phyloP scores from a whole-genome alignment of 495 filamentous ascomycete genomes.

The Parathielavia hyrcaniae region DNA sequence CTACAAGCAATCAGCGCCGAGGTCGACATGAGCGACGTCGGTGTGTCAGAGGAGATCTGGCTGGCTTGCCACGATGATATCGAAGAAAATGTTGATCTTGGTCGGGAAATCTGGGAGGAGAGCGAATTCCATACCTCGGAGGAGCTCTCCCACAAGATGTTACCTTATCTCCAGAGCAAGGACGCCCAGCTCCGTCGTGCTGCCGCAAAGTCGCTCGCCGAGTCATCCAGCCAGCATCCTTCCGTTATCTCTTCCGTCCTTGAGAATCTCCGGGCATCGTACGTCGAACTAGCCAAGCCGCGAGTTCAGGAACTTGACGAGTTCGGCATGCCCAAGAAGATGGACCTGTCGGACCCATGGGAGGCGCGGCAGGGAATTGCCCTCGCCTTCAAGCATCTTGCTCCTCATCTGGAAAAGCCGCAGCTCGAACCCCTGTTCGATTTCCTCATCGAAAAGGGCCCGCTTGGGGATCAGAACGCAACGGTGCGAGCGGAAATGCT shows the following conservation, averaged over 20 bases:
- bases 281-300: slow-evolving; percentile 71
- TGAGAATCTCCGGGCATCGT: slow-evolving; percentile 57
- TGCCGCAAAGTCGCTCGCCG: slow-evolving; percentile 74
- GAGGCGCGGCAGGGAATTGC: slow-evolving; percentile 82
- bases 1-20: slow-evolving; percentile 88
- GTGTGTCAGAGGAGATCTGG: slow-evolving; percentile 88
- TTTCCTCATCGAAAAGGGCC: slow-evolving; percentile 79
- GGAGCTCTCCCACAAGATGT: slow-evolving; percentile 55
- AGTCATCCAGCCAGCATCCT: slow-evolving; percentile 56
- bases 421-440: slow-evolving; percentile 69
- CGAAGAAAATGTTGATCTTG: slow-evolving; percentile 80
- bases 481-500: slow-evolving; percentile 82
- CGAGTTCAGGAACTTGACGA: slow-evolving; percentile 75
- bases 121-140: slow-evolving; percentile 68
- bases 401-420: slow-evolving; percentile 56
- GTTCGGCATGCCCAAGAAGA: slow-evolving; percentile 86
- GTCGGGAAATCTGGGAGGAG: slow-evolving; percentile 86
- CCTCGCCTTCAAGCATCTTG: slow-evolving; percentile 75
- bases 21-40: slow-evolving; percentile 78
- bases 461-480: slow-evolving; percentile 70
- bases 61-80: slow-evolving; percentile 84
- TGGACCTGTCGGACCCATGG: slow-evolving; percentile 80
- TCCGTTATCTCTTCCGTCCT: slow-evolving; percentile 46
- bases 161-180: slow-evolving; percentile 70
- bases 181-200: slow-evolving; percentile 78